Conservation (phyloP, 441 rosid genomes). For the Rhodomyrtus psidioides region DNA sequence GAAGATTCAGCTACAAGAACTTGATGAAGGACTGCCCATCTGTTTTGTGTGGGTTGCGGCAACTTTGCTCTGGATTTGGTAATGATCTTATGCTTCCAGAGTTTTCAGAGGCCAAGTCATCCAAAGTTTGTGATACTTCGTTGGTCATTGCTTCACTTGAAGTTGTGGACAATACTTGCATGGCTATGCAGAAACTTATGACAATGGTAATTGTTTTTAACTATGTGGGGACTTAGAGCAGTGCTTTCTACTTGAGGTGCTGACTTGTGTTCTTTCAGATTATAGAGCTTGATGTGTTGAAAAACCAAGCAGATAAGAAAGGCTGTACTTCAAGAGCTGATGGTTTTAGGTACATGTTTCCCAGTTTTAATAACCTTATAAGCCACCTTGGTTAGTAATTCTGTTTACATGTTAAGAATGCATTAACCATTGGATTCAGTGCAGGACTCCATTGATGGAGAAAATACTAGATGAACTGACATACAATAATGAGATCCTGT, state of each 20-base stretch:
- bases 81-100: slow-evolving; percentile 2
- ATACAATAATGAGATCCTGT: slow-evolving; percentile 27
- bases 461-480: slow-evolving; percentile 61
- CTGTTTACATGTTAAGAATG: neutral
- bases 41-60: slow-evolving; percentile 36
- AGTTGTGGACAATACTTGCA: slow-evolving; percentile 28
- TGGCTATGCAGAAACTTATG: slow-evolving; percentile 53
- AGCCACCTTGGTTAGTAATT: neutral
- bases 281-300: slow-evolving; percentile 69
- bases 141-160: slow-evolving; percentile 39
- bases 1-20: slow-evolving; percentile 58
- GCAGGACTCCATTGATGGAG: slow-evolving; percentile 74
- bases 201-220: slow-evolving; percentile 27
- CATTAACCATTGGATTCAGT: slow-evolving; percentile 11
- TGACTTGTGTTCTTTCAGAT: slow-evolving; percentile 31
- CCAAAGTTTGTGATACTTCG: slow-evolving; percentile 15
- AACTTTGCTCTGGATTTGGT: slow-evolving; percentile 12
- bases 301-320: slow-evolving; percentile 52
- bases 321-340: slow-evolving; percentile 63
- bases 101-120: slow-evolving; percentile 11
- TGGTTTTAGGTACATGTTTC: slow-evolving; percentile 52
- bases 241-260: neutral
- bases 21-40: slow-evolving; percentile 60
- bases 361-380: neutral
- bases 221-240: neutral